phyloP scores from a whole-genome alignment of 2,329 filamentous ascomycete genomes.

The Aspergillus sp. region DNA sequence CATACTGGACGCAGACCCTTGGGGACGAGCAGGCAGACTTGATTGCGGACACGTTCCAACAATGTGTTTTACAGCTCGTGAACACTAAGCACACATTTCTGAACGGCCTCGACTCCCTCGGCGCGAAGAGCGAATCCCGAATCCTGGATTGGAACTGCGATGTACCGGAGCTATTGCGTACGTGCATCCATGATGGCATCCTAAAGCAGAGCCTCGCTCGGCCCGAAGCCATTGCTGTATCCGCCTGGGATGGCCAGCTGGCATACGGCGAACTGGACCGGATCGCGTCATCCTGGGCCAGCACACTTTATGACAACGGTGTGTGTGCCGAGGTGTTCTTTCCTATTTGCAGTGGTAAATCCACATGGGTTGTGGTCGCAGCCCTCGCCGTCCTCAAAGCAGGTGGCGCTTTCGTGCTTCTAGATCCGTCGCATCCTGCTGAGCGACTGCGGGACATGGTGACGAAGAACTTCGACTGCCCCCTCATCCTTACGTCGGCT shows the following conservation, averaged over 20 bases:
- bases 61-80: neutral
- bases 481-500: neutral
- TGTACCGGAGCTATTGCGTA: neutral
- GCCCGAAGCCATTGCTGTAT: neutral
- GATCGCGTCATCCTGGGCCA: neutral
- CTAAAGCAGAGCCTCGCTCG: neutral
- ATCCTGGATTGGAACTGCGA: neutral
- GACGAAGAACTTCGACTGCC: neutral
- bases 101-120: neutral
- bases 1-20: neutral
- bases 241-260: constrained; percentile 1
- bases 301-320: neutral
- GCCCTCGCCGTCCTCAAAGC: constrained; percentile 1
- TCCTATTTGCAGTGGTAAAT: neutral
- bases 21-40: neutral
- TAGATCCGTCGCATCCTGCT: constrained; percentile 1
- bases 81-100: neutral
- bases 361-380: neutral
- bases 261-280: constrained; percentile 2
- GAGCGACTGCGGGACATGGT: neutral
- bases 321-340: neutral
- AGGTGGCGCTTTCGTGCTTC: neutral
- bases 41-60: neutral
- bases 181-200: neutral
- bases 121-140: neutral